Percentiles rank a stretch among this genome's conserved stretches.
phyloP scores from a whole-genome alignment of 768 basidiomycete genomes.

The Agaricus subrufescens region DNA sequence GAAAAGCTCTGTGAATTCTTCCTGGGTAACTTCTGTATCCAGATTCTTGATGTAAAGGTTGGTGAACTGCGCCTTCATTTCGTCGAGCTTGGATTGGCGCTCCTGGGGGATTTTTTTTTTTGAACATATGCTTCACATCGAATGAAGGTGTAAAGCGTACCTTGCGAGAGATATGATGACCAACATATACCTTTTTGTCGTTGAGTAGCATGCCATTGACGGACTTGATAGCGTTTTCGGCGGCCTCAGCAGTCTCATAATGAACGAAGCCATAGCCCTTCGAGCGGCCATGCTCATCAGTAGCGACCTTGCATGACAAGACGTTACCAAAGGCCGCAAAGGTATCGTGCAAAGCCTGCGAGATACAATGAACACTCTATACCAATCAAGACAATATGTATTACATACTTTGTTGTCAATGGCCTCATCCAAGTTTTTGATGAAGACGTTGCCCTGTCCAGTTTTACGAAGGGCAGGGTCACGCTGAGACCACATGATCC shows the following conservation, averaged over 20 bases:
- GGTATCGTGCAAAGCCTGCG: slow-evolving; percentile 95
- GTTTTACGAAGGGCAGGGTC: slow-evolving; percentile 99
- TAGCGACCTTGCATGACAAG: slow-evolving; percentile 98
- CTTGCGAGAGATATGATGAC: slow-evolving; percentile 96
- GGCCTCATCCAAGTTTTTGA: slow-evolving; percentile 96
- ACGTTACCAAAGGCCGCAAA: slow-evolving; percentile 99
- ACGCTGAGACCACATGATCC: slow-evolving; percentile 99
- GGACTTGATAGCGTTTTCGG: slow-evolving; percentile 93
- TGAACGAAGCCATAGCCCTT: slow-evolving; percentile 99
- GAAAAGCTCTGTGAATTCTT: slow-evolving; percentile 86
- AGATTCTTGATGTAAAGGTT: slow-evolving; percentile 99
- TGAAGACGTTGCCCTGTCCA: slow-evolving; percentile 99
- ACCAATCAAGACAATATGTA: background rate
- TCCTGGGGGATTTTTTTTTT: slow-evolving; percentile 43
- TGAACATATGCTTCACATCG: background rate
- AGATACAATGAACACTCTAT: background rate
- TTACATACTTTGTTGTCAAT: slow-evolving; percentile 90
- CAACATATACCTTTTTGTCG: slow-evolving; percentile 99
- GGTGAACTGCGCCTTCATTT: slow-evolving; percentile 96
- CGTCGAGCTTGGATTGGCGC: slow-evolving; percentile 96
- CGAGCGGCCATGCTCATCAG: slow-evolving; percentile 91
- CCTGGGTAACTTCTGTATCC: slow-evolving; percentile 75
- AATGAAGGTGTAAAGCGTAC: slow-evolving; percentile 29
- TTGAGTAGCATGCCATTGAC: slow-evolving; percentile 99
- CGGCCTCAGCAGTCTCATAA: slow-evolving; percentile 96